phyloP scores from a whole-genome alignment of 148 eudicot genomes.

The Spergularia bocconei region DNA sequence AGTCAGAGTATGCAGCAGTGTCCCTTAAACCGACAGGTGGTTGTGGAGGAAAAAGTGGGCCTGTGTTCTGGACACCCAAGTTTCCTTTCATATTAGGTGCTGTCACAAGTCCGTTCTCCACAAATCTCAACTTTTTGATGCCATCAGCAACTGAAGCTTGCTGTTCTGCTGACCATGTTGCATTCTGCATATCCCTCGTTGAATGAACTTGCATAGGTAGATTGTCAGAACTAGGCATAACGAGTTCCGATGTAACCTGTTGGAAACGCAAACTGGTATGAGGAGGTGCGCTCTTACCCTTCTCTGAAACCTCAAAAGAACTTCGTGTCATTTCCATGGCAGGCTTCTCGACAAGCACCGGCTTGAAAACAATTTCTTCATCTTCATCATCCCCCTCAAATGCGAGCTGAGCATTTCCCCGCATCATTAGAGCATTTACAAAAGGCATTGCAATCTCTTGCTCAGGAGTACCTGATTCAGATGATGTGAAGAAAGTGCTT shows the following conservation, averaged over 20 bases:
- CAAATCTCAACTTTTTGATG: slow-evolving; percentile 34
- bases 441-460: slow-evolving; percentile 20
- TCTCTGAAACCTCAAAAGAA: slow-evolving; percentile 19
- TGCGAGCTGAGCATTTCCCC: slow-evolving; percentile 21
- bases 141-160: slow-evolving; percentile 36
- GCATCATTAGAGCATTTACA: slow-evolving; percentile 26
- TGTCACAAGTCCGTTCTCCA: slow-evolving; percentile 32
- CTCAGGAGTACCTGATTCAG: slow-evolving; percentile 17
- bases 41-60: slow-evolving; percentile 36
- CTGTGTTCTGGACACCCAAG: slow-evolving; percentile 22
- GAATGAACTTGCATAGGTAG: slow-evolving; percentile 28
- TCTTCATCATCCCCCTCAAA: slow-evolving; percentile 55
- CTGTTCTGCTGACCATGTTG: slow-evolving; percentile 35
- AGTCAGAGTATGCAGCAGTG: slow-evolving; percentile 23
- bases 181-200: slow-evolving; percentile 25
- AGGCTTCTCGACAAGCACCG: slow-evolving; percentile 41
- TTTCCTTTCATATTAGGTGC: slow-evolving; percentile 31
- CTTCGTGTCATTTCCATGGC: slow-evolving; percentile 21
- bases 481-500: slow-evolving; percentile 16
- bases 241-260: slow-evolving; percentile 19
- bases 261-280: slow-evolving; percentile 18
- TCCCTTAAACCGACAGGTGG: slow-evolving; percentile 25
- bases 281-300: slow-evolving; percentile 17
- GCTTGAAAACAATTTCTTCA: slow-evolving; percentile 61
- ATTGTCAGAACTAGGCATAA: slow-evolving; percentile 22